A percentile compares a stretch with the other conserved stretches of the same genome.
These are phyloP conservation scores for Globisporangium paddicum DNA, from an alignment of 352 stramenopile genomes.

Conservation along the genomic window DNA sequence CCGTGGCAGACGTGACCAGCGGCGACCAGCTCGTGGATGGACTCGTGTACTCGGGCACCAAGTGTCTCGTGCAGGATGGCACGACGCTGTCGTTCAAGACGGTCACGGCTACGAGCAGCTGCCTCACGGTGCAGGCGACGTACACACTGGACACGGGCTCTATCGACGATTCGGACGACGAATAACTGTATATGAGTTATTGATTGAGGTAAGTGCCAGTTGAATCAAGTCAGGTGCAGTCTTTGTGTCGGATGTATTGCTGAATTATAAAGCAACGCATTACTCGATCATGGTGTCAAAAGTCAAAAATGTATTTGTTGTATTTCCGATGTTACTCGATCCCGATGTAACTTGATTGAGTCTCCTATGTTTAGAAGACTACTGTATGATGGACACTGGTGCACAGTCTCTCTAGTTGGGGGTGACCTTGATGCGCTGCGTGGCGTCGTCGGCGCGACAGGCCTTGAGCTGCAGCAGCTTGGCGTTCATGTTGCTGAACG, in stretches of 20 bases:
- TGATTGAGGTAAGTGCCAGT: neutral
- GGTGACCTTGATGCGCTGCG: conserved; percentile 34
- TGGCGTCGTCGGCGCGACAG: conserved; percentile 33
- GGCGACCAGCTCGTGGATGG: conserved; percentile 26
- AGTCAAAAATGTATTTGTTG: neutral
- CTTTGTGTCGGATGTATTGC: neutral
- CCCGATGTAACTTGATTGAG: neutral
- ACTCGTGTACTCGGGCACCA: conserved; percentile 15
- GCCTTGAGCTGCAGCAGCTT: conserved; percentile 48
- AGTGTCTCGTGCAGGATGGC: conserved; percentile 20
- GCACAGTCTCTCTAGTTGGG: conserved; percentile 17
- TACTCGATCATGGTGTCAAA: neutral
- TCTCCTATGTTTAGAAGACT: neutral
- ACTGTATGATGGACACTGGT: neutral
- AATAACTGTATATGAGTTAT: neutral
- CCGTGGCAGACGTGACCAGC: too few relatives aligned
- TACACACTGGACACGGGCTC: conserved; percentile 21
- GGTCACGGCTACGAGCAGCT: conserved; percentile 11
- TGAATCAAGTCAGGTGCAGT: neutral
- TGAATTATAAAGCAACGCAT: neutral
- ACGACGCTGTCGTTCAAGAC: conserved; percentile 15
- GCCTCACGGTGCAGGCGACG: conserved; percentile 22
- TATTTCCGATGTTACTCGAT: neutral
- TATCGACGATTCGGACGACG: conserved; percentile 5
- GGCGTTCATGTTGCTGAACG: conserved; percentile 34